Conservation (phyloP, 805 yeast species). For the Wickerhamiella sorbophila region DNA sequence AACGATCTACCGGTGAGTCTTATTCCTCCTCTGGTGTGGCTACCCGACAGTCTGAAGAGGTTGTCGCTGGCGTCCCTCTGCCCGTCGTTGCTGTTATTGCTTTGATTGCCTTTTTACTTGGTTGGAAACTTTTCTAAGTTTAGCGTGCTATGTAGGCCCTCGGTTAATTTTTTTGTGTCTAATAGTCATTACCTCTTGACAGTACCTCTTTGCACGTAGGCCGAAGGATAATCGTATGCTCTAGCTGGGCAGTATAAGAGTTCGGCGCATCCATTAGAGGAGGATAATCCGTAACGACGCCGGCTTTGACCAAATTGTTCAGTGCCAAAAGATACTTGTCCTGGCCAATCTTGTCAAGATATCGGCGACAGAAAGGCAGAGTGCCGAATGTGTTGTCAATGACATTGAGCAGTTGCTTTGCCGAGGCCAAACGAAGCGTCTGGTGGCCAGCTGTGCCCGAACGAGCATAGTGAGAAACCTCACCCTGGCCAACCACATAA, state of each 20-base stretch:
- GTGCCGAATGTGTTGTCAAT: conserved; percentile 84
- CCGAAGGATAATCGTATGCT: conserved; percentile 82
- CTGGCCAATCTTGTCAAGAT: conserved; percentile 80
- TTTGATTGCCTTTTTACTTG: conserved; percentile 41
- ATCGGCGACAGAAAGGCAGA: conserved; percentile 91
- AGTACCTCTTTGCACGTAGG: conserved; percentile 90
- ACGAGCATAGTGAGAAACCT: conserved; percentile 84
- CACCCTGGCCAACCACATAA: conserved; percentile 73
- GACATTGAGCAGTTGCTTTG: conserved; percentile 50
- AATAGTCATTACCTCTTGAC: conserved; percentile 89
- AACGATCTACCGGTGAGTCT: background rate
- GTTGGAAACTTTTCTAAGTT: conserved; percentile 53
- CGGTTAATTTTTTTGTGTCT: too few species aligned
- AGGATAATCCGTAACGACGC: conserved; percentile 85
- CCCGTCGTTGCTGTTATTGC: conserved; percentile 43
- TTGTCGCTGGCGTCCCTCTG: conserved; percentile 29
- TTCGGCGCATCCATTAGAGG: conserved; percentile 79
- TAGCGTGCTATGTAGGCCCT: too few species aligned
- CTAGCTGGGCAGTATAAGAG: conserved; percentile 88
- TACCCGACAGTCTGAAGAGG: conserved; percentile 7
- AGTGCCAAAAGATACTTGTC: conserved; percentile 82
- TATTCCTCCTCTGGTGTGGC: conserved; percentile 1
- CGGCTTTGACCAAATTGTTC: conserved; percentile 70
- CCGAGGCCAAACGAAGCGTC: conserved; percentile 45
- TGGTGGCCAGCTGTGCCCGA: conserved; percentile 35